Evolutionary conservation across 768 basidiomycete genomes (phyloP), one percentile per base, ranked within the genome.

Genomic region (Agrocybe pediades): DNA sequence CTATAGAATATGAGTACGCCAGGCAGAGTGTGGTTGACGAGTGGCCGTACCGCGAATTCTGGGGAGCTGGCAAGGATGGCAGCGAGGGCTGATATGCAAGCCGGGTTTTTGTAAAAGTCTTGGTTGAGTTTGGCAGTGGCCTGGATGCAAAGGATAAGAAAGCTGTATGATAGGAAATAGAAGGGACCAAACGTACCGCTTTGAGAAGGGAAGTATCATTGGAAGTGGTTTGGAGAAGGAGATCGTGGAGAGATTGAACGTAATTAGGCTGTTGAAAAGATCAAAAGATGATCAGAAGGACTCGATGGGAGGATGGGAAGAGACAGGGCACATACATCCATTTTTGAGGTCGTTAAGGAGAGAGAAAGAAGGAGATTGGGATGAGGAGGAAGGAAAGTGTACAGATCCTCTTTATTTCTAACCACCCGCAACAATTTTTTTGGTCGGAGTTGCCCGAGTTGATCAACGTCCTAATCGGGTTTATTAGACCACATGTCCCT

Each of bases 201-300:
- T 97, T 96, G 69, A 98, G 83, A 65, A 86, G 80, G 56, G 80
- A 77, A 40, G 96, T 98, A 75, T 99, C 94, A 63, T 91, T 91
- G 33, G 88, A 86, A 51, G 87, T 87, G 20, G 89, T 89, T 68
- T 92, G 92, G 55, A 88, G 74, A 48, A 99, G 87, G 55, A 97
- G 84, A 72, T 81, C 79, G 74, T 96, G 92, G 58, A 98, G 74
- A 61, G 81, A 81, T 72, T 94, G 87, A 61, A 91, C 82, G 70
- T 84, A 95, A 71, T 71, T 79, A 27, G 84, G 80, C 88, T 92
- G 60, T 24, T 66, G 44, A 55, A 58, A 56, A 61, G 50, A 57
- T 59, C 55, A 53, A 49, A 50, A n/a, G 27, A 40, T 51, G 55
- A 69, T 68, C 50, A 62, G 60, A 23, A 19, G 41, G 41, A 26